These are phyloP conservation scores for Penicillium sp. DNA, from an alignment of 2,329 filamentous ascomycete species.

Conservation along the genomic window DNA sequence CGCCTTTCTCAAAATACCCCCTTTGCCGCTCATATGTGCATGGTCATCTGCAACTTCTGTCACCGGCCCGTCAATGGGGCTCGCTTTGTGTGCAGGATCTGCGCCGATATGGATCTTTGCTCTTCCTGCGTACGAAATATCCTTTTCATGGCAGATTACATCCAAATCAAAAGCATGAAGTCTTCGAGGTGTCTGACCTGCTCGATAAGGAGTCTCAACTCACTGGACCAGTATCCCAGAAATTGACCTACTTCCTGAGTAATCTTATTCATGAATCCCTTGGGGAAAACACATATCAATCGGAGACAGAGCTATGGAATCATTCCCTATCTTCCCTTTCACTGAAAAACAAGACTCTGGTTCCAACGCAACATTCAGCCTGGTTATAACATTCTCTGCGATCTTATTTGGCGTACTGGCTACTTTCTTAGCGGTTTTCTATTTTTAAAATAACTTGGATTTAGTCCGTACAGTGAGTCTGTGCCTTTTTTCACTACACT, in stretches of 20 bases:
- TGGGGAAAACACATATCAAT: neutral
- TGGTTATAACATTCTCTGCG: conserved; percentile 1
- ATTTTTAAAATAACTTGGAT: too few relatives aligned
- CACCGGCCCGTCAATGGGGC: neutral
- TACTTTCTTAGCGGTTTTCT: conserved; percentile 2
- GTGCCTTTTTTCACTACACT: too few relatives aligned
- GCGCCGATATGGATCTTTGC: conserved; percentile 4
- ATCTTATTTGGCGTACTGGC: conserved; percentile 5
- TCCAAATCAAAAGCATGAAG: conserved; percentile 1
- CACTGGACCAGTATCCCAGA: neutral
- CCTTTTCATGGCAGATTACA: conserved; percentile 1
- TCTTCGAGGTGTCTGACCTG: neutral
- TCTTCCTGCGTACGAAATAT: neutral
- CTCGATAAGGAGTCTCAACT: neutral
- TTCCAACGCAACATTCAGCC: neutral
- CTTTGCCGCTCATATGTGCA: neutral
- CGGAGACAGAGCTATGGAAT: neutral
- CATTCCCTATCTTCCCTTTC: neutral
- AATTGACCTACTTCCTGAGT: neutral
- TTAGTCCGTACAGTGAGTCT: too few relatives aligned
- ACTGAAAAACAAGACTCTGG: neutral
- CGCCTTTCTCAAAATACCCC: neutral
- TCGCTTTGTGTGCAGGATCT: conserved; percentile 7
- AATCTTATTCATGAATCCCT: neutral
- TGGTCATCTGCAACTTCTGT: neutral